These are phyloP conservation scores for Ophiostoma montium DNA, from an alignment of 2,329 filamentous ascomycete genomes.

Conservation along the genomic window DNA sequence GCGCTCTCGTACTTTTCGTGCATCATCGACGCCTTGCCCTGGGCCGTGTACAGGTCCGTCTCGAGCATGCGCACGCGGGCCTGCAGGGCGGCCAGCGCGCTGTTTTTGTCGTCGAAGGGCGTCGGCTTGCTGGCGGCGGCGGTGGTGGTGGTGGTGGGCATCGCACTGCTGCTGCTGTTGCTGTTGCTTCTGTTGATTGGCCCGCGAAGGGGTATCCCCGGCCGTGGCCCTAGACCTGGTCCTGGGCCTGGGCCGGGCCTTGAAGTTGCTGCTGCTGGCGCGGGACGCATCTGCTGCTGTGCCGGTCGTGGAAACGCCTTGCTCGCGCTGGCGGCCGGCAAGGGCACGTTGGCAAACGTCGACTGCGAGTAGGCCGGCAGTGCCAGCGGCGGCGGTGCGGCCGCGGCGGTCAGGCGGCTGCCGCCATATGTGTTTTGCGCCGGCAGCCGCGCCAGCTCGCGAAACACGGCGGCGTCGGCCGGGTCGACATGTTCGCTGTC, in stretches of 20 bases:
- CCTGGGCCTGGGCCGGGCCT: neutral
- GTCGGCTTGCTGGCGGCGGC: neutral
- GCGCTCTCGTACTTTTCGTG: slow-evolving; percentile 53
- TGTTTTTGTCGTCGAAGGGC: neutral
- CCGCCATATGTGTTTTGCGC: slow-evolving; percentile 6
- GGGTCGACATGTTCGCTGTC: slow-evolving; percentile 5
- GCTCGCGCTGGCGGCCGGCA: slow-evolving; percentile 1
- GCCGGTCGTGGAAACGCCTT: neutral
- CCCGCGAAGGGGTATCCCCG: neutral
- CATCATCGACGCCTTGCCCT: slow-evolving; percentile 63
- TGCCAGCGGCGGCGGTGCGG: slow-evolving; percentile 8
- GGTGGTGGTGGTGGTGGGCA: neutral
- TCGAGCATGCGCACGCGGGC: slow-evolving; percentile 39
- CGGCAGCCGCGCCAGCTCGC: slow-evolving; percentile 11
- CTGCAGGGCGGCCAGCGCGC: slow-evolving; percentile 29
- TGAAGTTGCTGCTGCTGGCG: neutral
- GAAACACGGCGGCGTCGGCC: slow-evolving; percentile 11
- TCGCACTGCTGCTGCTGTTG: too few species aligned
- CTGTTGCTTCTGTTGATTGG: neutral
- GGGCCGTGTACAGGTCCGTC: slow-evolving; percentile 44
- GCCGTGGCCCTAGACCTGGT: neutral
- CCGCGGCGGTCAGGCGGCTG: slow-evolving; percentile 8
- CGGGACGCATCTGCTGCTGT: neutral
- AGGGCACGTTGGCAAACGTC: slow-evolving; percentile 8
- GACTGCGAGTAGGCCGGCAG: slow-evolving; percentile 12